phyloP scores from a whole-genome alignment of 108 stramenopile genomes.

The Cyclostephanos invisitatus region DNA sequence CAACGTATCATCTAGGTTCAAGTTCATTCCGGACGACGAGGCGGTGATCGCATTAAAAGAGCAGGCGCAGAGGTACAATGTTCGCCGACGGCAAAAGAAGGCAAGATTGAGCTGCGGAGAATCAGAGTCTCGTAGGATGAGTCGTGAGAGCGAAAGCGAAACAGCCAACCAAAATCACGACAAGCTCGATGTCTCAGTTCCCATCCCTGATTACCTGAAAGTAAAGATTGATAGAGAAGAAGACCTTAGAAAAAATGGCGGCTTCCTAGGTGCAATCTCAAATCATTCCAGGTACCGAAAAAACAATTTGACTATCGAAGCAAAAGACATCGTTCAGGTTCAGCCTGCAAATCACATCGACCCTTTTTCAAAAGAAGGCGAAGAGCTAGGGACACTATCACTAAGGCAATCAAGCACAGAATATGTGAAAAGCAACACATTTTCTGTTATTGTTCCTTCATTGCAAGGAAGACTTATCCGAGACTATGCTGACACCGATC shows the following conservation, averaged over 20 bases:
- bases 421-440: slow-evolving; percentile 61
- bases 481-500: slow-evolving; percentile 42
- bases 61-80: slow-evolving; percentile 76
- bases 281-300: slow-evolving; percentile 36
- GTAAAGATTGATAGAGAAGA: slow-evolving; percentile 71
- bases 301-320: slow-evolving; percentile 56
- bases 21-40: slow-evolving; percentile 63
- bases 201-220: slow-evolving; percentile 63
- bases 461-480: slow-evolving; percentile 27
- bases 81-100: slow-evolving; percentile 41
- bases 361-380: slow-evolving; percentile 58
- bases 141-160: slow-evolving; percentile 46
- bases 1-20: slow-evolving; percentile 24
- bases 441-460: slow-evolving; percentile 64
- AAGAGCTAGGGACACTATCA: slow-evolving; percentile 66
- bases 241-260: slow-evolving; percentile 51
- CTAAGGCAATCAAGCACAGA: slow-evolving; percentile 70
- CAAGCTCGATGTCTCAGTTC: slow-evolving; percentile 42
- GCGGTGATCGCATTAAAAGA: slow-evolving; percentile 79
- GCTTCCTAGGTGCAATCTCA: slow-evolving; percentile 41
- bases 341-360: slow-evolving; percentile 80
- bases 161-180: slow-evolving; percentile 18
- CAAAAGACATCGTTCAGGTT: slow-evolving; percentile 77
- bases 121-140: slow-evolving; percentile 33
- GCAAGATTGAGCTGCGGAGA: slow-evolving; percentile 46